Evolutionary conservation across 768 basidiomycete genomes (phyloP).

Genomic region (Leccinum fibrillosum): DNA sequence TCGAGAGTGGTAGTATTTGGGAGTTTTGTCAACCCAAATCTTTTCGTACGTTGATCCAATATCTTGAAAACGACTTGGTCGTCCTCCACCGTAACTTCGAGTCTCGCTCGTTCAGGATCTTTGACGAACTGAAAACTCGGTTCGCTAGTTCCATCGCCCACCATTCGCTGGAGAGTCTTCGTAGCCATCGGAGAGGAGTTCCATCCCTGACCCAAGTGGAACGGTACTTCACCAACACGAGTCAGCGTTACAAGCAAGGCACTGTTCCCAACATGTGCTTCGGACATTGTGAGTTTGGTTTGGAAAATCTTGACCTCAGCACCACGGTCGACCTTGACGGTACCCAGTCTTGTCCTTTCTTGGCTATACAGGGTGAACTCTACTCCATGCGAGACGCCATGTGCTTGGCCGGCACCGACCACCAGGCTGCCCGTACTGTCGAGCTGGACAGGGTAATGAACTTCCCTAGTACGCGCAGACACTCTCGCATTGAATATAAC

Average conservation of each 20-base stretch:
- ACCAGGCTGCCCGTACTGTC: slow-evolving; percentile 7
- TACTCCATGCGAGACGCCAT: slow-evolving; percentile 20
- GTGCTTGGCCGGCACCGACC: slow-evolving; percentile 22
- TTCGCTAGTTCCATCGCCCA: background rate
- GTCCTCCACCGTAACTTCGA: background rate
- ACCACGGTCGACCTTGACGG: background rate
- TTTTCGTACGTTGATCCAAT: background rate
- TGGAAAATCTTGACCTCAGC: slow-evolving; percentile 7
- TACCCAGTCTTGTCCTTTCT: background rate
- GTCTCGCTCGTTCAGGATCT: background rate
- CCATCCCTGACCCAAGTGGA: background rate
- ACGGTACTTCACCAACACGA: background rate
- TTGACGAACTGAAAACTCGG: background rate
- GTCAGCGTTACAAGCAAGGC: slow-evolving; percentile 1
- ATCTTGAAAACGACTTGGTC: background rate
- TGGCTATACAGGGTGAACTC: slow-evolving; percentile 20
- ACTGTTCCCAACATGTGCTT: background rate
- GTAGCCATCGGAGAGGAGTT: background rate
- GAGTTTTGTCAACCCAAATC: slow-evolving; percentile 1
- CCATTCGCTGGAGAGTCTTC: background rate
- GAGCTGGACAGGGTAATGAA: background rate
- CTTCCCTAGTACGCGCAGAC: background rate
- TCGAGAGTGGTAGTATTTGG: background rate
- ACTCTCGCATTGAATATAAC: slow-evolving; percentile 22
- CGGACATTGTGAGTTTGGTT: background rate